Evolutionary conservation across 1,284 basidiomycete genomes (phyloP).

Genomic region (Cutaneotrichosporon daszewskae): DNA sequence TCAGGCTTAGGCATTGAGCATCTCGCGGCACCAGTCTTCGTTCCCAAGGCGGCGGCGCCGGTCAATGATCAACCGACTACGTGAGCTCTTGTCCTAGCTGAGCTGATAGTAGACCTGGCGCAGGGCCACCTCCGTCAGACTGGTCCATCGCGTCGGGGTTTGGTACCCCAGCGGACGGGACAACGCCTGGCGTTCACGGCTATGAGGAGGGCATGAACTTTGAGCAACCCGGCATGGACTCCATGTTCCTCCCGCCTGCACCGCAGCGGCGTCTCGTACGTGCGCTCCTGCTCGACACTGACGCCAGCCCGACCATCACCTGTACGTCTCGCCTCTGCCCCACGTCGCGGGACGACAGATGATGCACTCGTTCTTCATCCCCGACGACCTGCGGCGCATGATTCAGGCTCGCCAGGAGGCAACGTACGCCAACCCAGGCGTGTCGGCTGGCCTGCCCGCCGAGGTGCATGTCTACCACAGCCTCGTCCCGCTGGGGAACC

Average conservation of each 20-base stretch:
- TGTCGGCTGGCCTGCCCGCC: slow-evolving; percentile 60
- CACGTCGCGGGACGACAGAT: slow-evolving; percentile 52
- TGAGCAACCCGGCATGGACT: slow-evolving; percentile 14
- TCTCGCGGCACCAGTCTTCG: slow-evolving; percentile 67
- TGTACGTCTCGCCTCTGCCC: slow-evolving; percentile 66
- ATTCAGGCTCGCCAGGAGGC: slow-evolving; percentile 77
- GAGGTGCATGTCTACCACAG: slow-evolving; percentile 89
- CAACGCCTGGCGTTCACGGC: slow-evolving; percentile 6
- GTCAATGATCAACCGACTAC: slow-evolving; percentile 23
- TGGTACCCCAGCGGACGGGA: slow-evolving; percentile 6
- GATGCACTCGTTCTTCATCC: slow-evolving; percentile 58
- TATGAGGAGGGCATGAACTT: slow-evolving; percentile 25
- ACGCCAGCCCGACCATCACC: slow-evolving; percentile 76
- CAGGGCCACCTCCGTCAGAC: slow-evolving; percentile 1
- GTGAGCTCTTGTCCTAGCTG: slow-evolving; percentile 2
- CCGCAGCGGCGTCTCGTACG: slow-evolving; percentile 61
- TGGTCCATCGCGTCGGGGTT: slow-evolving; percentile 16
- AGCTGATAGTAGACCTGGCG: background rate
- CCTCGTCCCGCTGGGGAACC: slow-evolving; percentile 60
- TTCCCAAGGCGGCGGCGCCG: slow-evolving; percentile 59
- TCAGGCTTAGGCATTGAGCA: slow-evolving; percentile 25
- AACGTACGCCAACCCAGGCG: slow-evolving; percentile 50
- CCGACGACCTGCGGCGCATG: slow-evolving; percentile 68
- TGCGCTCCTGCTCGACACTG: slow-evolving; percentile 1
- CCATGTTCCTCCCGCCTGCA: slow-evolving; percentile 52